These are phyloP conservation scores for Ganoderma meredithae DNA, from an alignment of 1,284 basidiomycete species.

Conservation along the genomic window DNA sequence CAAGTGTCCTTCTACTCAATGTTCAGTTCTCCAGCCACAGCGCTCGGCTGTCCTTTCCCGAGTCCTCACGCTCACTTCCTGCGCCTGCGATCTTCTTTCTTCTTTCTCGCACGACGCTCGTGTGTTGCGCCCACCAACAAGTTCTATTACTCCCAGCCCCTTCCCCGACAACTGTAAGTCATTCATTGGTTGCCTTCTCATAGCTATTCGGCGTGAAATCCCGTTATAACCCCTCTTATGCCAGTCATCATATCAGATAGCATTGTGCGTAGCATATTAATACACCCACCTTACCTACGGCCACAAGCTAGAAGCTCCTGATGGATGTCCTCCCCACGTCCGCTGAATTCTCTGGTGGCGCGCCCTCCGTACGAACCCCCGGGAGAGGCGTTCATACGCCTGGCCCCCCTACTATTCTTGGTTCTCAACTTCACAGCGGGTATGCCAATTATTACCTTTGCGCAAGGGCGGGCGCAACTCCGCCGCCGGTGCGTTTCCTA, in stretches of 20 bases:
- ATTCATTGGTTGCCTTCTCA: slow-evolving; percentile 32
- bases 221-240: slow-evolving; percentile 29
- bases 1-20: neutral
- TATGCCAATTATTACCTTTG: slow-evolving; percentile 20
- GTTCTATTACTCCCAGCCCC: slow-evolving; percentile 32
- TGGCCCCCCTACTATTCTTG: slow-evolving; percentile 21
- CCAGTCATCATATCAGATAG: slow-evolving; percentile 27
- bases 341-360: slow-evolving; percentile 25
- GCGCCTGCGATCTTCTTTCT: slow-evolving; percentile 27
- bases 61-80: slow-evolving; percentile 18
- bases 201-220: slow-evolving; percentile 25
- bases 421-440: slow-evolving; percentile 12
- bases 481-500: neutral
- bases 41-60: slow-evolving; percentile 21
- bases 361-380: slow-evolving; percentile 29
- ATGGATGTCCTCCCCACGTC: slow-evolving; percentile 32
- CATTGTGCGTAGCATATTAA: slow-evolving; percentile 21
- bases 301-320: slow-evolving; percentile 32
- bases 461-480: slow-evolving; percentile 2
- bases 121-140: slow-evolving; percentile 29
- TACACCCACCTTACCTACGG: slow-evolving; percentile 31
- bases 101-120: slow-evolving; percentile 30
- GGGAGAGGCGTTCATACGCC: slow-evolving; percentile 19
- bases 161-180: slow-evolving; percentile 31
- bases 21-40: slow-evolving; percentile 10